Percentiles rank a stretch among this genome's conserved stretches.
Conservation (phyloP, 2,329 filamentous ascomycete genomes). For the Didymellaceae sp. region DNA sequence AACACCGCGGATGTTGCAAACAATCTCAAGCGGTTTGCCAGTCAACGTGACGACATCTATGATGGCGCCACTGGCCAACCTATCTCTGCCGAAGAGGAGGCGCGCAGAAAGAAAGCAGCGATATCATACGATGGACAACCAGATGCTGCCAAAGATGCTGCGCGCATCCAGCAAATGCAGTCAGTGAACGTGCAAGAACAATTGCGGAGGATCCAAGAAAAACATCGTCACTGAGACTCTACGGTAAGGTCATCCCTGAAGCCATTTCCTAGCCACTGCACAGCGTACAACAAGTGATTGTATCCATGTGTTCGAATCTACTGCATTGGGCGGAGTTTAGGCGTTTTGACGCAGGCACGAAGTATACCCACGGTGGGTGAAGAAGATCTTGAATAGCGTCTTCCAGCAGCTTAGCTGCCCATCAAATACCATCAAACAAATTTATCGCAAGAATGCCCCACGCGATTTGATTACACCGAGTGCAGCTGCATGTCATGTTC, state of each 20-base stretch:
- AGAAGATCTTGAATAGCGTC: constrained; percentile 8
- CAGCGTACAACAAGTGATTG: neutral
- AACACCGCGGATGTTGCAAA: constrained; percentile 87
- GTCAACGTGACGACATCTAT: constrained; percentile 86
- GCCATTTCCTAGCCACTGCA: constrained; percentile 1
- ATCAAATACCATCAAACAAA: constrained; percentile 5
- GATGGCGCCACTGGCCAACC: constrained; percentile 73
- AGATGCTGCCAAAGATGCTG: constrained; percentile 63
- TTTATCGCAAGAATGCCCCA: neutral
- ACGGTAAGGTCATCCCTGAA: constrained; percentile 7
- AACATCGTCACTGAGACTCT: constrained; percentile 41
- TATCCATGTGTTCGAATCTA: constrained; percentile 2
- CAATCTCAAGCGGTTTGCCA: constrained; percentile 93
- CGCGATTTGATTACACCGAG: neutral
- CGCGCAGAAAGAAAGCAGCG: constrained; percentile 77
- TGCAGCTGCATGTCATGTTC: neutral
- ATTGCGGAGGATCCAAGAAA: constrained; percentile 72
- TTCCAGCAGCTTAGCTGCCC: constrained; percentile 2
- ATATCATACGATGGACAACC: constrained; percentile 69
- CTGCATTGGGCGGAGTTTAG: constrained; percentile 27
- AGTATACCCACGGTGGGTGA: constrained; percentile 20
- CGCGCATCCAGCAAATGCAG: constrained; percentile 60
- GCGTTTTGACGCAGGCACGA: constrained; percentile 16
- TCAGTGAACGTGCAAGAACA: constrained; percentile 79
- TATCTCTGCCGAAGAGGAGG: constrained; percentile 74